These are phyloP conservation scores for Leishmania martiniquensis DNA, from an alignment of 208 protist species.

Conservation along the genomic window DNA sequence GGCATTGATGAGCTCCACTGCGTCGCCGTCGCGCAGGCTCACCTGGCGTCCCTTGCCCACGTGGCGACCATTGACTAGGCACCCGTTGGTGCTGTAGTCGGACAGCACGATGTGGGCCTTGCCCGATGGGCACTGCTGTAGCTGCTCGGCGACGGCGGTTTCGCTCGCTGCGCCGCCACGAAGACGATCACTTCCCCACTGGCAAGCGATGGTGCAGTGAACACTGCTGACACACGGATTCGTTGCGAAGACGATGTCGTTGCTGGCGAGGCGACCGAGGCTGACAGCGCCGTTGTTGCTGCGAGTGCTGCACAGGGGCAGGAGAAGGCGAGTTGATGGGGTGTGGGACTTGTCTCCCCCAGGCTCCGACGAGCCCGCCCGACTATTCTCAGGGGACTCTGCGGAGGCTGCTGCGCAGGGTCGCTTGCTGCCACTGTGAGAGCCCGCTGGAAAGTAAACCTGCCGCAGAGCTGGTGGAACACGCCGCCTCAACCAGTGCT, in stretches of 20 bases:
- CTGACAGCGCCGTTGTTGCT: constrained; percentile 27
- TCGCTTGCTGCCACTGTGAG: not conserved
- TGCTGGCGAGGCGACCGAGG: constrained; percentile 45
- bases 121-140: not conserved
- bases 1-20: constrained; percentile 55
- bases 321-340: constrained; percentile 16
- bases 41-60: constrained; percentile 42
- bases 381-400: not conserved
- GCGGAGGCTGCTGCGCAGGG: not conserved
- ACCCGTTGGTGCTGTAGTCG: constrained; percentile 71
- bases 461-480: constrained; percentile 1
- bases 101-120: constrained; percentile 31
- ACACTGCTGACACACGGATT: constrained; percentile 63
- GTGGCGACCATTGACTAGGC: constrained; percentile 32
- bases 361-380: not conserved
- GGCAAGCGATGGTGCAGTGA: constrained; percentile 40
- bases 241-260: constrained; percentile 36
- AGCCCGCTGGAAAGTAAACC: not conserved
- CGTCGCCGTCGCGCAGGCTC: constrained; percentile 36
- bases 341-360: not conserved
- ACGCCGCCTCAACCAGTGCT: constrained; percentile 10
- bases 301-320: constrained; percentile 27
- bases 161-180: not conserved
- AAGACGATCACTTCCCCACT: constrained; percentile 1
- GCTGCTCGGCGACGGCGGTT: not conserved